Conservation (phyloP, 257 asterid species). For the Pogostemon cablin region DNA sequence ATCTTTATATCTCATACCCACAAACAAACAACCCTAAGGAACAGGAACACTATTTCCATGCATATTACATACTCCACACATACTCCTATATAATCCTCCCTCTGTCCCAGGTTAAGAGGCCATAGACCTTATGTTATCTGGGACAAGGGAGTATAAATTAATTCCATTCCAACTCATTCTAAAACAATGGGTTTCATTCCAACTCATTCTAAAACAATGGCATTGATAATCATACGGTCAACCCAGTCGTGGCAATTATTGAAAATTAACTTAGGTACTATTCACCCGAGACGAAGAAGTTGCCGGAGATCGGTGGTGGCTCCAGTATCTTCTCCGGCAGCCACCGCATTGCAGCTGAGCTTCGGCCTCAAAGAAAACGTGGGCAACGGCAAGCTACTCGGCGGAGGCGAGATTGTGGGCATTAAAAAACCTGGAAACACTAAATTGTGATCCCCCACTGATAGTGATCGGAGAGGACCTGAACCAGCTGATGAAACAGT, state of each 20-base stretch:
- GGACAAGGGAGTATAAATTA: not conserved
- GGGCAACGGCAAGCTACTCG: constrained; percentile 94
- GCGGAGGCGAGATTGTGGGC: constrained; percentile 62
- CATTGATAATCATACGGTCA: not conserved
- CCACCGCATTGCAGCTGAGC: constrained; percentile 46
- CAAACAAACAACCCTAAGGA: too few relatives aligned
- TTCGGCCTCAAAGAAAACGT: constrained; percentile 68
- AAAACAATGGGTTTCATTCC: not conserved
- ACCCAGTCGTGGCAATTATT: too few relatives aligned
- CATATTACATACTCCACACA: too few relatives aligned
- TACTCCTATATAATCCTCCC: too few relatives aligned
- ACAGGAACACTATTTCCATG: too few relatives aligned
- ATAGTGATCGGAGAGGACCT: constrained; percentile 16
- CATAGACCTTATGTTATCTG: too few relatives aligned
- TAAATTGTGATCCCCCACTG: not conserved
- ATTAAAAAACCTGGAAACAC: constrained; percentile 43
- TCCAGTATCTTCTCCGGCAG: constrained; percentile 47
- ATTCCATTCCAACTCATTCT: not conserved
- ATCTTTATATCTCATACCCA: too few relatives aligned
- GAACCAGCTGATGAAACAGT: not conserved
- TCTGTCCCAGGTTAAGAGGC: too few relatives aligned
- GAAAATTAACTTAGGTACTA: not conserved
- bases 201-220: not conserved
- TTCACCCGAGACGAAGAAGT: constrained; percentile 43
- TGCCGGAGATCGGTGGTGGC: constrained; percentile 57